Base-by-base conservation (phyloP, 1,284 basidiomycete species). In the Athelia sp. region DNA sequence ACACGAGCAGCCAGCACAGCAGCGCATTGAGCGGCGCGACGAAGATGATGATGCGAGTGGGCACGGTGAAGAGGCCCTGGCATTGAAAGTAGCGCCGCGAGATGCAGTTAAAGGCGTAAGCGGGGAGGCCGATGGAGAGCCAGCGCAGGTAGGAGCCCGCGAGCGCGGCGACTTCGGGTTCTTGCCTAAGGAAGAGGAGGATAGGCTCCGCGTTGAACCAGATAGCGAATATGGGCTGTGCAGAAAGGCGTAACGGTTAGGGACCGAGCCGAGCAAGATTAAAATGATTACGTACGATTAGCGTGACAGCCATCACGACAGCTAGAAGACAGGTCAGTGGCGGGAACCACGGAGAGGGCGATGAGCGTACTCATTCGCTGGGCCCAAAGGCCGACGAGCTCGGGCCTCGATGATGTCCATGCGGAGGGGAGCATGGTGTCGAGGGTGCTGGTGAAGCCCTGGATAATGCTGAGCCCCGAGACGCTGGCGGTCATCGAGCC, bases 371-470 rank as follows among this genome's bases (percentile, higher is more conserved):
- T 69, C 89, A 93, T 94, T 54, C 94, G 75, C 64, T 95, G 92
- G 9, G 88, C 74, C 93, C 93, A 96, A 1, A 97, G 74, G 3
- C 93, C 93, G 22, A 98, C 93, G 1, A 92, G 75, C 10, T 85
- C 74, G 0, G 93, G 93, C 36, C 89, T 80, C 1, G 81, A 67
- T 10, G 90, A 91, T 0, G 93, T 94, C 89, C 93, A 98, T 2
- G 94, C 92, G 19, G 88, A 81, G 0, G 94, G 94, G 0, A 98
- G 77, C 59, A 97, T 78, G 0, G 94, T 93, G 60, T 98, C 94
- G 23, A 98, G 76, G 0, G 91, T 87, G 50, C 84, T 88, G 14
- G 84, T 75, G 58, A 96, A 84, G 11, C 93, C 93, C 58, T 90
- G 87, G n/a, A 94, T 44, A n/a, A 44, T 44, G 22, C 43, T 82